These are phyloP conservation scores for Macadamia tetraphylla DNA, from an alignment of 164 flowering plant species.

Conservation along the genomic window DNA sequence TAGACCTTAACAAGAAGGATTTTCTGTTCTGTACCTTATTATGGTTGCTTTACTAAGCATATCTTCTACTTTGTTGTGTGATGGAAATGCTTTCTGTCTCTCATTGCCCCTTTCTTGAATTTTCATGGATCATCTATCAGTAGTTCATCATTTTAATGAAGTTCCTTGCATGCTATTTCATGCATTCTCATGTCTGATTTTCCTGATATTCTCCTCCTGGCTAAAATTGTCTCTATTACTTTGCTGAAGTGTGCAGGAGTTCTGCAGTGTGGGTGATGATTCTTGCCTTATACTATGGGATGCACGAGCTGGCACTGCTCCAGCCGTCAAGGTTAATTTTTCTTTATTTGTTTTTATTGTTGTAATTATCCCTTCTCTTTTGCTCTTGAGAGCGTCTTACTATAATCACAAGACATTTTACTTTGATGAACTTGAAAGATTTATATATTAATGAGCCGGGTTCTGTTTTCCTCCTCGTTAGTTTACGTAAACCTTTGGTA, in stretches of 20 bases:
- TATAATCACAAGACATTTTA: neutral
- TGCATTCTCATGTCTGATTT: neutral
- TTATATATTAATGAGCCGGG: no score
- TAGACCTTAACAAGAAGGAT: no score
- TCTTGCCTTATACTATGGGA: slow-evolving; percentile 98
- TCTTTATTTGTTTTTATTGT: neutral
- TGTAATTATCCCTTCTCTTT: neutral
- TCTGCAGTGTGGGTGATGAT: slow-evolving; percentile 98
- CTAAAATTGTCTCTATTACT: slow-evolving; percentile 13
- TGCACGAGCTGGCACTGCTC: slow-evolving; percentile 71
- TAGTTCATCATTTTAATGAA: no score
- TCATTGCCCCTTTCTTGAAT: no score
- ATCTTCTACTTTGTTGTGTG: no score
- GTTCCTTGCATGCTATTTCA: neutral
- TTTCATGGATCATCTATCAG: no score
- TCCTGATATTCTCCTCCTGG: neutral
- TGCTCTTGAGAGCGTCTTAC: neutral
- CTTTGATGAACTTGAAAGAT: no score
- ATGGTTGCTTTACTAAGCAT: no score
- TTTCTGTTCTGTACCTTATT: no score
- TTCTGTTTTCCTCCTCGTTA: no score
- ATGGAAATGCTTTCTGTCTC: no score
- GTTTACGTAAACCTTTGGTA: no score
- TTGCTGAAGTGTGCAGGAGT: slow-evolving; percentile 77
- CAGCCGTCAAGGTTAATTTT: slow-evolving; percentile 59